These are phyloP conservation scores for Globisporangium rhizosaccharum DNA, from an alignment of 352 stramenopile genomes.

Conservation along the genomic window DNA sequence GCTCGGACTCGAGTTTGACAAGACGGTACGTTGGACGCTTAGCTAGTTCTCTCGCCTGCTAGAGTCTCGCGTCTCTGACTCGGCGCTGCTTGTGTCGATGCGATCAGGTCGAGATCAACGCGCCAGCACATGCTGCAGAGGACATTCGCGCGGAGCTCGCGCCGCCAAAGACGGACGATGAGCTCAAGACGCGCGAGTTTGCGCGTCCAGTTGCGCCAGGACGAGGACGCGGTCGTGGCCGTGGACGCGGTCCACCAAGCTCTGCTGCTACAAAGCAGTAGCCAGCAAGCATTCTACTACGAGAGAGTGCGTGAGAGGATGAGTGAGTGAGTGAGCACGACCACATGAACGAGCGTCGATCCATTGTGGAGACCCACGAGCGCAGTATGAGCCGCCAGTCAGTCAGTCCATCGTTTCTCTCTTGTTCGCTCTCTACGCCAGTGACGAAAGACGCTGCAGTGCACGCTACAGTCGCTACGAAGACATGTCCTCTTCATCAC, in stretches of 20 bases:
- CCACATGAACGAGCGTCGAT: no score
- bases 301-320: not conserved
- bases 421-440: no score
- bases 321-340: no score
- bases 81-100: not conserved
- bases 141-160: constrained; percentile 61
- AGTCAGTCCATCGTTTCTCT: no score
- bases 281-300: not conserved
- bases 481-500: no score
- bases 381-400: no score
- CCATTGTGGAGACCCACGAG: no score
- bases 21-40: constrained; percentile 28
- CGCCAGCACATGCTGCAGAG: constrained; percentile 40
- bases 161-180: constrained; percentile 50
- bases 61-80: not conserved
- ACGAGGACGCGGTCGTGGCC: constrained; percentile 49
- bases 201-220: constrained; percentile 63
- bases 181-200: constrained; percentile 65
- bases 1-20: constrained; percentile 66
- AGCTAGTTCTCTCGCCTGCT: not conserved
- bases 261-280: not conserved
- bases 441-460: no score
- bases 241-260: constrained; percentile 30
- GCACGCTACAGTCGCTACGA: no score
- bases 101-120: constrained; percentile 72